These are phyloP conservation scores for Austropuccinia psidii DNA, from an alignment of 1,284 basidiomycete species.

Conservation along the genomic window DNA sequence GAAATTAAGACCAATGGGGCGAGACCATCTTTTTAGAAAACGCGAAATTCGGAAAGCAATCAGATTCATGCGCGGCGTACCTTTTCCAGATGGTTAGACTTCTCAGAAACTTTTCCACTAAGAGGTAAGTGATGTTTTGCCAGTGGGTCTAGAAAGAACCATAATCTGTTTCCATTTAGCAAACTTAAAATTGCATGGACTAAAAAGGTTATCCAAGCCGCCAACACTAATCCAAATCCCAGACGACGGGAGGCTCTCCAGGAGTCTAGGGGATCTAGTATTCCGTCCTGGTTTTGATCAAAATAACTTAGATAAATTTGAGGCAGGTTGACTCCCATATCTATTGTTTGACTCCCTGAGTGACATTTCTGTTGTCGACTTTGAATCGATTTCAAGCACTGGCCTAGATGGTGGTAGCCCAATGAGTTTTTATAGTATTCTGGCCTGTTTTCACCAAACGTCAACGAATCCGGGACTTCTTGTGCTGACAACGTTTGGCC, in stretches of 20 bases:
- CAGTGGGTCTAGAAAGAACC: not conserved
- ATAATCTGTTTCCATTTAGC: not conserved
- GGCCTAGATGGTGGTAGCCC: too few species aligned
- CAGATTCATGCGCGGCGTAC: not conserved
- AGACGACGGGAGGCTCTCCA: conserved; percentile 14
- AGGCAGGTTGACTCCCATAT: too few species aligned
- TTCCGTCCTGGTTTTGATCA: conserved; percentile 7
- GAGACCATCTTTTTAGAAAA: not conserved
- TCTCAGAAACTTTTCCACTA: not conserved
- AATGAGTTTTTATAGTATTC: too few species aligned
- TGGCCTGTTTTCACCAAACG: too few species aligned
- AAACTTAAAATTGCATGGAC: not conserved
- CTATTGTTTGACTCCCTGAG: too few species aligned
- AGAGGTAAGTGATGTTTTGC: not conserved
- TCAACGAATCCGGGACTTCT: too few species aligned
- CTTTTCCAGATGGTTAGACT: too few species aligned
- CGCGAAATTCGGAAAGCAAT: not conserved
- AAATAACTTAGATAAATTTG: conserved; percentile 17
- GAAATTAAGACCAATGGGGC: not conserved
- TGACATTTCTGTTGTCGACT: too few species aligned
- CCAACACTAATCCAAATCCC: conserved; percentile 4
- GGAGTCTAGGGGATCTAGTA: conserved; percentile 4
- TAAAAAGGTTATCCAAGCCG: not conserved
- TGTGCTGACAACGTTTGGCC: too few species aligned
- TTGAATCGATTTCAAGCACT: too few species aligned